Conservation (phyloP, 2,329 filamentous ascomycete genomes). For the Neurospora sp. region DNA sequence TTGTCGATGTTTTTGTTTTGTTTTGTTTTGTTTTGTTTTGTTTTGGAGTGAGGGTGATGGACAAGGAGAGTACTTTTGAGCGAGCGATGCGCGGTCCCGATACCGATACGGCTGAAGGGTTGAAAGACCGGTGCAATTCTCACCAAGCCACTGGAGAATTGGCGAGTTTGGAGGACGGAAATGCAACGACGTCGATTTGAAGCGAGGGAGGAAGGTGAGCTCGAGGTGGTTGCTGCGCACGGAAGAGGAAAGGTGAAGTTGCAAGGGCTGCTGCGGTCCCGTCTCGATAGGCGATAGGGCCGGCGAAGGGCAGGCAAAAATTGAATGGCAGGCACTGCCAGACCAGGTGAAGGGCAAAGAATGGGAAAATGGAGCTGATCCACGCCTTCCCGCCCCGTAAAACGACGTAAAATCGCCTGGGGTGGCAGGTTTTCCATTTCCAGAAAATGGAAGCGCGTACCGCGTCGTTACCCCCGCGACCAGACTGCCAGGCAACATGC, state of each 20-base stretch:
- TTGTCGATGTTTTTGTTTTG: background rate
- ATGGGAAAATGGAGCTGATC: background rate
- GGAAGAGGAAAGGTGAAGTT: background rate
- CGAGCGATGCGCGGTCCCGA: background rate
- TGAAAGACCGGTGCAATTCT: background rate
- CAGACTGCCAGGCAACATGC: constrained; percentile 3
- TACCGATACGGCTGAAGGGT: background rate
- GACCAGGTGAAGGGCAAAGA: background rate
- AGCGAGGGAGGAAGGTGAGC: background rate
- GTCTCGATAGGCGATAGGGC: background rate
- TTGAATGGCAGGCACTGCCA: background rate
- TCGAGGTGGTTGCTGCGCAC: background rate
- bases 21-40: background rate
- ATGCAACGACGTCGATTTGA: background rate
- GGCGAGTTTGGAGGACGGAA: background rate
- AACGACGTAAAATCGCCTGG: background rate
- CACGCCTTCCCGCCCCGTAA: background rate
- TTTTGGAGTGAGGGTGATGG: background rate
- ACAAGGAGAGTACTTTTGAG: background rate
- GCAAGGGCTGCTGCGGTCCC: background rate
- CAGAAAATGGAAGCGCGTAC: constrained; percentile 13
- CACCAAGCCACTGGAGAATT: background rate
- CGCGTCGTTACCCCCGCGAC: constrained; percentile 20
- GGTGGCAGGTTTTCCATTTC: constrained; percentile 5
- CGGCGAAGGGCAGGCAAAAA: background rate